Conservation (phyloP, 1,284 basidiomycete genomes). For the Pterula multifida region DNA sequence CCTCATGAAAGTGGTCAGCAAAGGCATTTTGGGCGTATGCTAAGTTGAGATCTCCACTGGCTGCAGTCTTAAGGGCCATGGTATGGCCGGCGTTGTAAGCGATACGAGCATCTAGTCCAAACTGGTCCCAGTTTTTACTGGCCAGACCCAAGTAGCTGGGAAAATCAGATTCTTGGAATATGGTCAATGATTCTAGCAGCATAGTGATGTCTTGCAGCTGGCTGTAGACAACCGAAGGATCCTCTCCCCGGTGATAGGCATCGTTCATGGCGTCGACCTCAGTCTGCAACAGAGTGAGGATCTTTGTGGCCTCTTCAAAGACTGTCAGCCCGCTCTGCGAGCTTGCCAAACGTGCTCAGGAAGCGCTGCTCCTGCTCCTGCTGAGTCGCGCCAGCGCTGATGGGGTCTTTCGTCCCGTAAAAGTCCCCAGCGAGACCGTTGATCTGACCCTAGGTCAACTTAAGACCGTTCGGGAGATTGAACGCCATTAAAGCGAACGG, state of each 20-base stretch:
- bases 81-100: slow-evolving; percentile 9
- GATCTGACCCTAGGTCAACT: slow-evolving; percentile 12
- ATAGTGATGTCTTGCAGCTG: slow-evolving; percentile 3
- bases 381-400: too few species aligned
- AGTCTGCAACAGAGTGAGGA: too few species aligned
- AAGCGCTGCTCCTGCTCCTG: too few species aligned
- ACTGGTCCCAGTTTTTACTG: slow-evolving; percentile 12
- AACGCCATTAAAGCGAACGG: slow-evolving; percentile 5
- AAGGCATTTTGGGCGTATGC: slow-evolving; percentile 12
- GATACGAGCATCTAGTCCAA: slow-evolving; percentile 9
- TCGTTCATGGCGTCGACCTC: too few species aligned
- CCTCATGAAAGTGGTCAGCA: slow-evolving; percentile 11
- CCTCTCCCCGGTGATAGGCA: slow-evolving; percentile 7
- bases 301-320: too few species aligned
- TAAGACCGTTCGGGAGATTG: slow-evolving; percentile 6
- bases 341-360: too few species aligned
- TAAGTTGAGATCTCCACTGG: slow-evolving; percentile 2
- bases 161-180: too few species aligned
- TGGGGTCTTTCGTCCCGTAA: slow-evolving; percentile 10
- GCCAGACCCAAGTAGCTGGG: slow-evolving; percentile 9
- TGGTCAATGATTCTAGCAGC: background rate
- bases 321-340: too few species aligned
- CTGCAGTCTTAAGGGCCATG: slow-evolving; percentile 5
- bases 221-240: slow-evolving; percentile 4
- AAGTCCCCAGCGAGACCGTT: slow-evolving; percentile 12